phyloP scores from a whole-genome alignment of 345 rosid genomes.

The Eucalyptus rudis region DNA sequence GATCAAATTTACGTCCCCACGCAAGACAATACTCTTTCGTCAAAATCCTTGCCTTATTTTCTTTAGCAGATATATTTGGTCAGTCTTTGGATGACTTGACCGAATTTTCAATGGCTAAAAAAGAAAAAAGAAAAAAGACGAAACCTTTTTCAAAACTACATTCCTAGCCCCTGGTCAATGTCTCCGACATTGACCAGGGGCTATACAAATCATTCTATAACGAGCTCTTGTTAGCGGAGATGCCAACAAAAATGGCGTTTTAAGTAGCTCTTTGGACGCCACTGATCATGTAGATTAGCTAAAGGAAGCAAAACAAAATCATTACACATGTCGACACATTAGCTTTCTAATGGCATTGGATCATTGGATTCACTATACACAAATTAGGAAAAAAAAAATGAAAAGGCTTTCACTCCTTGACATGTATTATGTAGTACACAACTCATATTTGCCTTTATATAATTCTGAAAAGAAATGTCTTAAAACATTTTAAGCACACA shows the following conservation, averaged over 20 bases:
- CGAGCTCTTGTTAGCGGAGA: not conserved
- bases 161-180: no score
- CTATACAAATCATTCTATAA: not conserved
- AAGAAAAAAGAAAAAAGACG: no score
- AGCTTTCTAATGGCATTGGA: no score
- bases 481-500: not conserved
- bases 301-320: no score
- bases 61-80: no score
- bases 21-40: no score
- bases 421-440: not conserved
- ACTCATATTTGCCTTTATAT: not conserved
- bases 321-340: not conserved
- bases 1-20: no score
- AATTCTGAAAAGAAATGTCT: not conserved
- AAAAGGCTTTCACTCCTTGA: not conserved
- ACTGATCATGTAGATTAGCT: not conserved
- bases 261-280: not conserved
- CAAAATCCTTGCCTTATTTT: no score
- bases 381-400: not conserved
- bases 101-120: no score
- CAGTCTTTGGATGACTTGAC: no score
- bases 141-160: no score
- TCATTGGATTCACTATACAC: not conserved
- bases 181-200: not conserved
- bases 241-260: not conserved